phyloP scores from a whole-genome alignment of 768 basidiomycete species.

The Erythrobasidium yunnanense region DNA sequence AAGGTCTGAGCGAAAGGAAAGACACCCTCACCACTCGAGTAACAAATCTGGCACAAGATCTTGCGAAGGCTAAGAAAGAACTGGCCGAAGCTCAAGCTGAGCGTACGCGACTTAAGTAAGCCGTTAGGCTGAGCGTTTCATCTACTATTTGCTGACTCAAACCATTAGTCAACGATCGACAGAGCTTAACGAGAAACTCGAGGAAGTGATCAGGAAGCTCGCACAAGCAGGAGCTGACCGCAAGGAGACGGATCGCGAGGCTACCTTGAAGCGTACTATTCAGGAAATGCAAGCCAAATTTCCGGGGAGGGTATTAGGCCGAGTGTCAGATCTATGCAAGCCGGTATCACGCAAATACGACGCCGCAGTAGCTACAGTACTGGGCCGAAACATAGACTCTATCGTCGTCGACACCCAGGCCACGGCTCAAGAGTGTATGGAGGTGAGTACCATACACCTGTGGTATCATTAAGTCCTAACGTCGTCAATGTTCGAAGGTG shows the following conservation, averaged over 20 bases:
- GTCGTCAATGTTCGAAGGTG: too few relatives aligned
- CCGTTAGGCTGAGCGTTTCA: neutral
- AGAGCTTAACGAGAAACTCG: slow-evolving; percentile 83
- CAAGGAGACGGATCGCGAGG: slow-evolving; percentile 74
- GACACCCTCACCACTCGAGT: slow-evolving; percentile 60
- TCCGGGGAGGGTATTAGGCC: slow-evolving; percentile 64
- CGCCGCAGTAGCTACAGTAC: slow-evolving; percentile 74
- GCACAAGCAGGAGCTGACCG: slow-evolving; percentile 81
- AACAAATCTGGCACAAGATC: slow-evolving; percentile 50
- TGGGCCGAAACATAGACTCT: slow-evolving; percentile 89
- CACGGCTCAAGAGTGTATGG: slow-evolving; percentile 93
- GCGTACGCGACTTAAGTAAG: slow-evolving; percentile 64
- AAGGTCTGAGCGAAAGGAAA: slow-evolving; percentile 45
- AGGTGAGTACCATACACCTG: slow-evolving; percentile 49
- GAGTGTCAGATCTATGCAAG: slow-evolving; percentile 87
- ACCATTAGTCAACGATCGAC: slow-evolving; percentile 65
- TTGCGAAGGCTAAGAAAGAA: slow-evolving; percentile 61
- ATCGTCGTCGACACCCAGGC: slow-evolving; percentile 94
- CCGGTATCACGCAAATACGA: slow-evolving; percentile 87
- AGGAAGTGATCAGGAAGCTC: slow-evolving; percentile 67
- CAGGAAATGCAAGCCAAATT: slow-evolving; percentile 69
- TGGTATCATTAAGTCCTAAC: too few relatives aligned
- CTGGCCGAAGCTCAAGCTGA: slow-evolving; percentile 78
- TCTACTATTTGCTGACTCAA: neutral
- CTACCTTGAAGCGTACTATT: slow-evolving; percentile 72